Evolutionary conservation across 2,329 filamentous ascomycete genomes (phyloP), one percentile per base, ranked within the genome.

Genomic region (Aspergillus tanneri): DNA sequence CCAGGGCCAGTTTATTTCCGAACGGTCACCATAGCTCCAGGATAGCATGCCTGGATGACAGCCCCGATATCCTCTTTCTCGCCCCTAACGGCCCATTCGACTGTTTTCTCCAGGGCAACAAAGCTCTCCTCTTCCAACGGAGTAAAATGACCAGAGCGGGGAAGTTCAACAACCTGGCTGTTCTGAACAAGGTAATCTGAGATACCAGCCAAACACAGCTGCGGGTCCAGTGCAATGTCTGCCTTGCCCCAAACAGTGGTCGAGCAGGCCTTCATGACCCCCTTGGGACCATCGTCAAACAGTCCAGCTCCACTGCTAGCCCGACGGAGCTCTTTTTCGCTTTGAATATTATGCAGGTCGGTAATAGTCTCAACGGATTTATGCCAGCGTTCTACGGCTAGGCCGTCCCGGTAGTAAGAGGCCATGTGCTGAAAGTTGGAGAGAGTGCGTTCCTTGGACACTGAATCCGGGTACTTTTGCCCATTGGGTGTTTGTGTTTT

Each of bases 181-280:
- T 70, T 69, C 47, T 62, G 67, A 12, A 68, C 66, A 14, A 82
- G 68, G 53, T 77, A 81, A 43, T 79, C 76, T 1, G 69, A 68
- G 19, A 82, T 72, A 0, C 79, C 79, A 43, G 80, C 76, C 21
- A 83, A 61, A 21, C 70, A 74, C 22, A 83, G 63, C 10, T 67
- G 63, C 34, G 63, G 64, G 41, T 79, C 73, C 28, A 83, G 71
- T 5, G 79, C 80, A 9, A 68, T 58, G 57, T 84, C 81, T 18
- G 70, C 58, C 54, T 75, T 64, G 2, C 80, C 81, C 67, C 78
- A 80, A 32, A 84, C 52, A 14, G 83, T 60, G 5, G 79, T 82
- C 11, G 77, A 69, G 14, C 73, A 74, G 9, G 77, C 78, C 49
- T 75, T 77, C 18, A 83, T 62, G 3, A 70, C 63, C 3, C 77